These are phyloP conservation scores for Homolaphlyctis polyrhiza DNA, from an alignment of 371 early-diverging fungal genomes.

Conservation along the genomic window DNA sequence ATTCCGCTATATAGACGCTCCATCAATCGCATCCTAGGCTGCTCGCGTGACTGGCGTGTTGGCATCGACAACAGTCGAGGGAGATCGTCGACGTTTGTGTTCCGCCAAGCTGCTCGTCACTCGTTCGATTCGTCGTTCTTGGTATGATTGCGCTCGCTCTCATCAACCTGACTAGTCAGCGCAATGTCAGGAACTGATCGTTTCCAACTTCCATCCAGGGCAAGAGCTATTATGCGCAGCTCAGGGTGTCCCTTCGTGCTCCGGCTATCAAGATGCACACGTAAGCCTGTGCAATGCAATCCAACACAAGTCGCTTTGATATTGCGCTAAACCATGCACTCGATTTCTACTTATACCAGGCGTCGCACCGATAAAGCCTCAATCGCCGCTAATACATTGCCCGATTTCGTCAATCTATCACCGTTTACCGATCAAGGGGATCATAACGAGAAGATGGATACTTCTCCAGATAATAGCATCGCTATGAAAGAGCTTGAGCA, in stretches of 20 bases:
- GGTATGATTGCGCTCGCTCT: too few relatives aligned
- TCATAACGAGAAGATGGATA: background rate
- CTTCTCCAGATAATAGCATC: background rate
- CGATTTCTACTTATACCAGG: too few relatives aligned
- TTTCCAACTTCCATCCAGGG: too few relatives aligned
- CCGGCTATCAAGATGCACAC: too few relatives aligned
- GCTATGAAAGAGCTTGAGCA: conserved; percentile 4
- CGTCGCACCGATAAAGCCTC: too few relatives aligned
- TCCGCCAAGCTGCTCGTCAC: background rate
- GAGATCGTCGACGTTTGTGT: background rate
- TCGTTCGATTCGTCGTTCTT: background rate
- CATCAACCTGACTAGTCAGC: too few relatives aligned
- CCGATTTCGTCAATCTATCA: too few relatives aligned
- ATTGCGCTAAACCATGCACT: conserved; percentile 4
- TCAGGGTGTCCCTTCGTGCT: background rate
- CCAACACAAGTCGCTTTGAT: too few relatives aligned
- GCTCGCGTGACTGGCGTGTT: background rate
- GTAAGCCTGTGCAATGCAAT: too few relatives aligned
- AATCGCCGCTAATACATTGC: too few relatives aligned
- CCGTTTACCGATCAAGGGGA: conserved; percentile 4
- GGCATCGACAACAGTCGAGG: too few relatives aligned
- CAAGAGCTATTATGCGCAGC: background rate
- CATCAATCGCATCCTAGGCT: conserved; percentile 6
- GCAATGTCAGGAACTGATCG: too few relatives aligned
- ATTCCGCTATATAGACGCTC: conserved; percentile 12